These are phyloP conservation scores for Colletotrichum eremochloae DNA, from an alignment of 2,329 filamentous ascomycete species.

Conservation along the genomic window DNA sequence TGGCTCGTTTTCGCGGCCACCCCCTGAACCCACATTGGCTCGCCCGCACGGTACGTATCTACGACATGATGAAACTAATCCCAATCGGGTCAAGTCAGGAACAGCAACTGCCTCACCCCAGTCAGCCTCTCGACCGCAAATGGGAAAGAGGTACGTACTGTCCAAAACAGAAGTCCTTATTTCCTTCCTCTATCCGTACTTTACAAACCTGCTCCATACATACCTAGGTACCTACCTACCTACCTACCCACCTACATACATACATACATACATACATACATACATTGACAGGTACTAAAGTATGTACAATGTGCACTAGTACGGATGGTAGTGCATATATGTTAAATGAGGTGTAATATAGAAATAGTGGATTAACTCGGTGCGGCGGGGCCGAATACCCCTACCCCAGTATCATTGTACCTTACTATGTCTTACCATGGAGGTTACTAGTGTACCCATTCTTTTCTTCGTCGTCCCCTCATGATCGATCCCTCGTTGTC, in stretches of 20 bases:
- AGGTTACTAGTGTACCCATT: not conserved
- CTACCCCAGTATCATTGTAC: slow-evolving; percentile 7
- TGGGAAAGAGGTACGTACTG: slow-evolving; percentile 13
- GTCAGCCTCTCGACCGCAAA: slow-evolving; percentile 22
- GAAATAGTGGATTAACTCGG: slow-evolving; percentile 4
- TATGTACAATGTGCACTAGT: too few species aligned
- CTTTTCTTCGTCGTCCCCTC: slow-evolving; percentile 16
- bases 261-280: too few species aligned
- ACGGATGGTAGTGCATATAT: not conserved
- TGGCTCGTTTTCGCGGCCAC: slow-evolving; percentile 44
- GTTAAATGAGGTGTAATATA: not conserved
- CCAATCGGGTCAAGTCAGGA: slow-evolving; percentile 24
- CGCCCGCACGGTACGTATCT: not conserved
- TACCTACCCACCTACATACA: too few species aligned
- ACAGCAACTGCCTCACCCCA: slow-evolving; percentile 17
- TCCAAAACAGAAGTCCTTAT: not conserved
- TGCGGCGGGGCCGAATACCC: slow-evolving; percentile 37
- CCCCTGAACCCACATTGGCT: slow-evolving; percentile 34
- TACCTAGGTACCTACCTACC: too few species aligned
- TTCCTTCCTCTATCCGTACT: not conserved
- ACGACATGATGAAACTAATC: not conserved
- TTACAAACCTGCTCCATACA: not conserved
- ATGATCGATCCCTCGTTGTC: not conserved
- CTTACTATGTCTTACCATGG: too few species aligned
- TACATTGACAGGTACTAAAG: too few species aligned